Evolutionary conservation across 2,329 filamentous ascomycete species (phyloP).

Genomic region (Colletotrichum orchidophilum): DNA sequence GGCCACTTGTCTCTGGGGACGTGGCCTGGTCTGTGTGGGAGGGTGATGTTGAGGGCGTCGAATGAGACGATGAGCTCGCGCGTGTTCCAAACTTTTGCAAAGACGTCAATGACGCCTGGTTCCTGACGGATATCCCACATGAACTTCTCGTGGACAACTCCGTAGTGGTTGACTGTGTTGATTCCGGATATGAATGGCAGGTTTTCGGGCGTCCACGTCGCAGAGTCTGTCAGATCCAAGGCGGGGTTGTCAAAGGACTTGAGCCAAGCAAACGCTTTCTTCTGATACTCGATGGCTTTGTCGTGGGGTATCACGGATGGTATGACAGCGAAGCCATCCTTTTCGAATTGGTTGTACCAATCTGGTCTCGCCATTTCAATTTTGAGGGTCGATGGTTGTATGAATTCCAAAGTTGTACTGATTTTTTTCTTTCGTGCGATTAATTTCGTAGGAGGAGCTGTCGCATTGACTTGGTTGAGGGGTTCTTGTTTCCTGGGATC

Average conservation of each 20-base stretch:
- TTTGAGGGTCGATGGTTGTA: no score
- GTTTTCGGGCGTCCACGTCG: conserved; percentile 46
- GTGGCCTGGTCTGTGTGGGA: conserved; percentile 39
- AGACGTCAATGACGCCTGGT: conserved; percentile 48
- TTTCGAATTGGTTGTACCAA: conserved; percentile 45
- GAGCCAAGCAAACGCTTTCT: conserved; percentile 38
- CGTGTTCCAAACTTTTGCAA: conserved; percentile 51
- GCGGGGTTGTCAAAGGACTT: conserved; percentile 36
- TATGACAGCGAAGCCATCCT: conserved; percentile 55
- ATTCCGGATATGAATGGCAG: conserved; percentile 45
- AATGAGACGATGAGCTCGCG: conserved; percentile 55
- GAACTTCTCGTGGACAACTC: conserved; percentile 49
- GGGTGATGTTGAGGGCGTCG: conserved; percentile 53
- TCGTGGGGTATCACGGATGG: conserved; percentile 55
- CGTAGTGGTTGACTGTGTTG: conserved; percentile 39
- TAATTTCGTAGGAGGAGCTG: no score
- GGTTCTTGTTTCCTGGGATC: no score
- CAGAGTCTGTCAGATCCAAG: conserved; percentile 39
- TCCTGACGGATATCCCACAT: conserved; percentile 51
- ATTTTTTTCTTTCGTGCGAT: no score
- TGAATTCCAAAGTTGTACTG: no score
- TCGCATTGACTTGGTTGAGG: no score
- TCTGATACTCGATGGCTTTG: conserved; percentile 46
- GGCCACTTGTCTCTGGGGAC: conserved; percentile 36
- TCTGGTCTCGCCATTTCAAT: conserved; percentile 30